A percentile compares a stretch with the other conserved stretches of the same genome.
These are phyloP conservation scores for Tulasnella calospora DNA, from an alignment of 768 basidiomycete genomes.

Conservation along the genomic window DNA sequence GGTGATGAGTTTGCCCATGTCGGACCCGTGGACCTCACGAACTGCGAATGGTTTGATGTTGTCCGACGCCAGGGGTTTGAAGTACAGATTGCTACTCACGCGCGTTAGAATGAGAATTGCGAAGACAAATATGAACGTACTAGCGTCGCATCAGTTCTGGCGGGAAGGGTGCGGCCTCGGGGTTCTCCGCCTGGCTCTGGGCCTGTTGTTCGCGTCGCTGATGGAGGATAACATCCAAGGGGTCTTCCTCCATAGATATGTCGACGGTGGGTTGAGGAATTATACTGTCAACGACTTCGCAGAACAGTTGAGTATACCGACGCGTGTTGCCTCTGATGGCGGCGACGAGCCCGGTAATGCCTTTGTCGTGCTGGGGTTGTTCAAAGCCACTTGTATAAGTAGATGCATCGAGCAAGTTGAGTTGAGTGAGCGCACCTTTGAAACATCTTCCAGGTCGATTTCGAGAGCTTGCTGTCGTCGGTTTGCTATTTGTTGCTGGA, in stretches of 20 bases:
- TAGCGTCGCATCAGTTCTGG: conserved; percentile 89
- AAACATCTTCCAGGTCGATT: conserved; percentile 85
- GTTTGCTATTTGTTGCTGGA: conserved; percentile 89
- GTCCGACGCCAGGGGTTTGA: conserved; percentile 68
- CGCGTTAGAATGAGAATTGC: conserved; percentile 25
- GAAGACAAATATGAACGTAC: conserved; percentile 49
- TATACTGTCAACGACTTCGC: conserved; percentile 82
- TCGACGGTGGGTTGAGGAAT: conserved; percentile 66
- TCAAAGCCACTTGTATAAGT: not conserved
- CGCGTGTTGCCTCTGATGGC: conserved; percentile 80
- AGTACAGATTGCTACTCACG: conserved; percentile 85
- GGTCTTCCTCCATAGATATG: conserved; percentile 86
- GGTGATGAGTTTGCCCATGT: conserved; percentile 90
- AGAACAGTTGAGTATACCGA: conserved; percentile 85
- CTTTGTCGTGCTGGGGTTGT: conserved; percentile 58
- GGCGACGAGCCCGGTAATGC: conserved; percentile 64
- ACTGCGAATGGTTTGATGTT: conserved; percentile 66
- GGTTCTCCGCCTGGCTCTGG: conserved; percentile 61
- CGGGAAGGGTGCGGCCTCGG: conserved; percentile 65
- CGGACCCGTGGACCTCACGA: conserved; percentile 76
- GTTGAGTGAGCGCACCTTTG: conserved; percentile 46
- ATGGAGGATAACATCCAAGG: conserved; percentile 93
- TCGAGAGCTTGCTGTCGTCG: conserved; percentile 84
- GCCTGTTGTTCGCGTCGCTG: conserved; percentile 87
- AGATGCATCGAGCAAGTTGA: not conserved